Percentiles rank a stretch among this genome's conserved stretches.
Conservation (phyloP, 768 basidiomycete species). For the Termitomyces sp. region DNA sequence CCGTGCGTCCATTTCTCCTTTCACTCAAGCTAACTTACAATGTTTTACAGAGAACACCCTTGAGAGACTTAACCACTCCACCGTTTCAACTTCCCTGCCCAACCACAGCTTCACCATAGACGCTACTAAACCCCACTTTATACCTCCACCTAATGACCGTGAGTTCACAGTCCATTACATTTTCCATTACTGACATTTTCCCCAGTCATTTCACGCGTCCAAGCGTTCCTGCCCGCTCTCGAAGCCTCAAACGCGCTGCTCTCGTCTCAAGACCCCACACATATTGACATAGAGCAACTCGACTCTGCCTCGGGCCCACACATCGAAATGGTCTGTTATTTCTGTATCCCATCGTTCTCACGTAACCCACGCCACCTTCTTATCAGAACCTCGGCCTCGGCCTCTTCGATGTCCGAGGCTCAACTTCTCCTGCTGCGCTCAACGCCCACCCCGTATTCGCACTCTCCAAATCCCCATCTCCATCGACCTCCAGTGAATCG, state of each 20-base stretch:
- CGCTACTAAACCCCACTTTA: constrained; percentile 20
- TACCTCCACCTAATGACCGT: constrained; percentile 51
- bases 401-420: constrained; percentile 39
- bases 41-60: no score
- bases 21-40: no score
- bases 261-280: constrained; percentile 40
- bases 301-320: constrained; percentile 40
- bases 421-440: background rate
- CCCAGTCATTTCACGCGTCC: constrained; percentile 61
- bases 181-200: background rate
- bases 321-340: constrained; percentile 12
- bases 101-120: no score
- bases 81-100: no score
- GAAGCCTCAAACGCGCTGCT: constrained; percentile 60
- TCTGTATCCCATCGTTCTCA: no score
- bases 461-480: background rate
- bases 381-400: constrained; percentile 53
- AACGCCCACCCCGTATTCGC: background rate
- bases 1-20: no score
- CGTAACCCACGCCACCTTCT: no score
- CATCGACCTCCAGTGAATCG: constrained; percentile 17
- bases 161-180: constrained; percentile 15
- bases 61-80: no score
- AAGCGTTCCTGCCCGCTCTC: constrained; percentile 63
- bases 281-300: constrained; percentile 65